Evolutionary conservation across 2,329 filamentous ascomycete species (phyloP).

Genomic region (Hymenoscyphus albidus): DNA sequence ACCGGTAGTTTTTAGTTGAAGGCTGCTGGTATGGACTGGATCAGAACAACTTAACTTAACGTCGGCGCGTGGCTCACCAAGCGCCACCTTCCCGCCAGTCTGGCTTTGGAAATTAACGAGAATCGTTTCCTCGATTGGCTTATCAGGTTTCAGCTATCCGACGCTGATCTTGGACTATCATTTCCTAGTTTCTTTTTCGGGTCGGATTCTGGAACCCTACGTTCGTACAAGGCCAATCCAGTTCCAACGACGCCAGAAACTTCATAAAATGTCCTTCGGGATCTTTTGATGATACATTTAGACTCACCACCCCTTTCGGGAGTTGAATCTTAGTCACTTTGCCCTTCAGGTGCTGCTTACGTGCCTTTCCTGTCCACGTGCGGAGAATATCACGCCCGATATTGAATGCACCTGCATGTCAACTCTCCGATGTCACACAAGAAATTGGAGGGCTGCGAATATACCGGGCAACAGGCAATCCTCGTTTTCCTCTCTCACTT

Average conservation of each 20-base stretch:
- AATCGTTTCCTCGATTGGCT: background rate
- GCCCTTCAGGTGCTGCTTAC: background rate
- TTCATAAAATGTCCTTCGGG: background rate
- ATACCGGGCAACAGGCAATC: background rate
- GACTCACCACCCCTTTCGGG: background rate
- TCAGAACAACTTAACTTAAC: background rate
- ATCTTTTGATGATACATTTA: background rate
- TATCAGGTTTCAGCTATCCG: background rate
- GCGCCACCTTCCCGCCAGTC: background rate
- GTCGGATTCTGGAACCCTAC: background rate
- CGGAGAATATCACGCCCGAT: background rate
- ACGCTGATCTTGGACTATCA: background rate
- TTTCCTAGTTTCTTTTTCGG: background rate
- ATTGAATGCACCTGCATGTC: background rate
- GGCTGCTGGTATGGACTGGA: background rate
- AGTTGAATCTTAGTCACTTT: background rate
- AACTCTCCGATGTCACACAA: background rate
- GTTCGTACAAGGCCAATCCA: background rate
- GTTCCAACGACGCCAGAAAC: background rate
- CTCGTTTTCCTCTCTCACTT: background rate
- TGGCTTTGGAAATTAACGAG: background rate
- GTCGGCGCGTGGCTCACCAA: background rate
- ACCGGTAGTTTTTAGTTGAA: background rate
- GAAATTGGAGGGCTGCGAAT: background rate
- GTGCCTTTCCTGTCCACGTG: background rate